Conservation (phyloP, 345 rosid species). For the Salix arbutifolia region DNA sequence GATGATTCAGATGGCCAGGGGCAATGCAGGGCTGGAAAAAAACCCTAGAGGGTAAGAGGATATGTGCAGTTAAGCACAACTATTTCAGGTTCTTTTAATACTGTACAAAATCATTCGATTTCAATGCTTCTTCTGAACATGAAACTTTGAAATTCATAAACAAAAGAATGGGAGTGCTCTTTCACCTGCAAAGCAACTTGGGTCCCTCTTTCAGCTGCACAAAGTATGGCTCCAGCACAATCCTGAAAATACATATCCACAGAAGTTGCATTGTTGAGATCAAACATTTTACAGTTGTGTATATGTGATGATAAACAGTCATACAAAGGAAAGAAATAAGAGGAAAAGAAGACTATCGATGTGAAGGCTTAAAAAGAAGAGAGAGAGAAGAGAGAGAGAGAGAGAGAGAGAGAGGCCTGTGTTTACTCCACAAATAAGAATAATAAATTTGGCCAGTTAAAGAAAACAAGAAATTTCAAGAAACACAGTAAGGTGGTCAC, state of each 20-base stretch:
- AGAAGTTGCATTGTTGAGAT: not conserved
- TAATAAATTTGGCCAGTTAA: not conserved
- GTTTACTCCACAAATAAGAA: not conserved
- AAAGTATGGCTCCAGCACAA: constrained; percentile 88
- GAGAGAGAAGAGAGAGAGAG: not conserved
- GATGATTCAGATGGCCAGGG: too few species aligned
- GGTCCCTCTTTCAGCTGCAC: constrained; percentile 93
- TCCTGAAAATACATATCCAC: constrained; percentile 46
- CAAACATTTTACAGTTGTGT: not conserved
- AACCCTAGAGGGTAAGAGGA: too few species aligned
- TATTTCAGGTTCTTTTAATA: too few species aligned
- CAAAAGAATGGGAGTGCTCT: constrained; percentile 2
- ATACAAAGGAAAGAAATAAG: not conserved
- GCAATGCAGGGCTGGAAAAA: too few species aligned
- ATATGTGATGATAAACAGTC: not conserved
- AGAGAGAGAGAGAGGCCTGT: not conserved
- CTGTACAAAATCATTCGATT: too few species aligned
- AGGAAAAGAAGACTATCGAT: not conserved
- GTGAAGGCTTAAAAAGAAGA: not conserved
- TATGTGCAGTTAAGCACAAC: too few species aligned
- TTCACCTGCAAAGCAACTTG: constrained; percentile 94
- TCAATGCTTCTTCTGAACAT: not conserved
- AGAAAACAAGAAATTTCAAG: not conserved
- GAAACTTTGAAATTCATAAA: not conserved
- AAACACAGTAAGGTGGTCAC: not conserved